Conservation (phyloP, 2,329 filamentous ascomycete species). For the Fusarium sp. region DNA sequence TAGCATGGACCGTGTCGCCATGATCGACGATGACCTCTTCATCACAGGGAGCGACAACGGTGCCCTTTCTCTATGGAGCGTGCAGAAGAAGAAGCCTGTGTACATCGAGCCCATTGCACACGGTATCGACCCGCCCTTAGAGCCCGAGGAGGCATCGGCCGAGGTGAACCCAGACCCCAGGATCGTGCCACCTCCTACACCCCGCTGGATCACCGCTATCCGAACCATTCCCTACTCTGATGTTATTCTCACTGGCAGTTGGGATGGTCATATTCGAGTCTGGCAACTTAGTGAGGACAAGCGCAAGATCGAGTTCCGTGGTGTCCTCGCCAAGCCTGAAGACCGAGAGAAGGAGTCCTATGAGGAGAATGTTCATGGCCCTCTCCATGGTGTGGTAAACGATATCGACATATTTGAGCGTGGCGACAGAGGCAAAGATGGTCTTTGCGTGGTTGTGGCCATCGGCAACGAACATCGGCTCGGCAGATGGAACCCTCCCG, state of each 20-base stretch:
- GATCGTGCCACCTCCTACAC: slow-evolving; percentile 72
- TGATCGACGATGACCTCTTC: slow-evolving; percentile 89
- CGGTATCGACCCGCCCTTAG: slow-evolving; percentile 80
- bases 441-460: slow-evolving; percentile 86
- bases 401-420: slow-evolving; percentile 89
- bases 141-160: slow-evolving; percentile 77
- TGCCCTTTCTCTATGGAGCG: slow-evolving; percentile 84
- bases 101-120: slow-evolving; percentile 84
- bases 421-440: slow-evolving; percentile 79
- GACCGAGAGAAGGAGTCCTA: slow-evolving; percentile 36
- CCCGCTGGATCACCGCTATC: slow-evolving; percentile 91
- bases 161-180: slow-evolving; percentile 71
- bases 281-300: slow-evolving; percentile 91
- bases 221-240: slow-evolving; percentile 90
- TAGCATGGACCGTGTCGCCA: slow-evolving; percentile 90
- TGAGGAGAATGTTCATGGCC: slow-evolving; percentile 48
- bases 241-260: slow-evolving; percentile 89
- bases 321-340: slow-evolving; percentile 66
- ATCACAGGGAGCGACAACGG: slow-evolving; percentile 96
- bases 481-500: slow-evolving; percentile 79
- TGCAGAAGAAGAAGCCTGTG: slow-evolving; percentile 94
- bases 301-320: slow-evolving; percentile 78
- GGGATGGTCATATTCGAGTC: slow-evolving; percentile 85
- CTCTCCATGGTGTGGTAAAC: slow-evolving; percentile 83
- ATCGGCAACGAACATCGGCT: slow-evolving; percentile 88